Evolutionary conservation across 108 stramenopile species (phyloP).

Genomic region (Mayamaea pseudoterrestris): DNA sequence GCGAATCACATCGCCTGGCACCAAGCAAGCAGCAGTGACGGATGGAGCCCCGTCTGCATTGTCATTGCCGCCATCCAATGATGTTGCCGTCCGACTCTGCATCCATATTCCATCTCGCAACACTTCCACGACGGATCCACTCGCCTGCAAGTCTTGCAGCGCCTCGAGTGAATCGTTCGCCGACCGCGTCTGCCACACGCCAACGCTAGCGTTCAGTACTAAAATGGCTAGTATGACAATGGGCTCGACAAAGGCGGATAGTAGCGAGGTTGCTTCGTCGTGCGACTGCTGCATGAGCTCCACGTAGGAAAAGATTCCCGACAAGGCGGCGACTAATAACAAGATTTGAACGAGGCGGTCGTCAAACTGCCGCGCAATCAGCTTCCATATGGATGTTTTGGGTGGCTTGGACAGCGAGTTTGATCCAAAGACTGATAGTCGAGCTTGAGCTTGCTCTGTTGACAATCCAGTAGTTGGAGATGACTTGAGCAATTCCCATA

Average conservation of each 20-base stretch:
- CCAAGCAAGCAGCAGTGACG: conserved; percentile 47
- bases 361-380: conserved; percentile 78
- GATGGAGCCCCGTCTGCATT: conserved; percentile 20
- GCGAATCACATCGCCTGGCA: conserved; percentile 91
- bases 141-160: conserved; percentile 84
- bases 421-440: conserved; percentile 30
- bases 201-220: conserved; percentile 91
- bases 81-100: too few relatives aligned
- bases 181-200: conserved; percentile 86
- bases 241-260: conserved; percentile 82
- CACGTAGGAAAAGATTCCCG: conserved; percentile 53
- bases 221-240: conserved; percentile 90
- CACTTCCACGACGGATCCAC: conserved; percentile 46
- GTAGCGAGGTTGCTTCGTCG: conserved; percentile 11
- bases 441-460: conserved; percentile 9
- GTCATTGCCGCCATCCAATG: neutral
- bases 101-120: conserved; percentile 52
- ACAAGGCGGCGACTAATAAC: conserved; percentile 57
- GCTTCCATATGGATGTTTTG: conserved; percentile 27
- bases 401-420: conserved; percentile 38
- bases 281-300: conserved; percentile 28
- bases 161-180: conserved; percentile 86
- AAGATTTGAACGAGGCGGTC: conserved; percentile 82
- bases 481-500: conserved; percentile 12
- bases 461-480: conserved; percentile 12